Percentiles rank a stretch among this genome's conserved stretches.
Evolutionary conservation across 2,329 filamentous ascomycete genomes (phyloP).

Genomic region (Xylaria sp.): DNA sequence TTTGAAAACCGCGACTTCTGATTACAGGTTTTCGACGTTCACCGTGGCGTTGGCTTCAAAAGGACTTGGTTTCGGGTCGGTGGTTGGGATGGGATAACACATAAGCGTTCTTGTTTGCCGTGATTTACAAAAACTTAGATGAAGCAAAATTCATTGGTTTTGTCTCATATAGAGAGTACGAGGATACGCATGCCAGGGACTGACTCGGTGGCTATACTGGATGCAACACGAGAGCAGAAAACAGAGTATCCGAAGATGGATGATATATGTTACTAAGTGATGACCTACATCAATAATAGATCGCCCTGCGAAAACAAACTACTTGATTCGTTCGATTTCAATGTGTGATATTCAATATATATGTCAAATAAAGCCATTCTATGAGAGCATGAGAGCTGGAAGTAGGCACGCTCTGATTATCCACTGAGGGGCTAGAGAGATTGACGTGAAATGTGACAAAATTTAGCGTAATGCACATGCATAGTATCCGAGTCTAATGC

Average conservation of each 20-base stretch:
- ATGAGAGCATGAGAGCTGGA: neutral
- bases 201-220: neutral
- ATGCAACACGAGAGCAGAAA: constrained; percentile 5
- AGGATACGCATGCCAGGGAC: constrained; percentile 9
- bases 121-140: constrained; percentile 29
- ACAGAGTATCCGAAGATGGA: constrained; percentile 10
- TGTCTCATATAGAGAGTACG: constrained; percentile 13
- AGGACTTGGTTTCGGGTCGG: constrained; percentile 32
- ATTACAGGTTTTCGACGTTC: constrained; percentile 27
- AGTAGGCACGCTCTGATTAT: neutral
- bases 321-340: neutral
- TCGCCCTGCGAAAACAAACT: constrained; percentile 6
- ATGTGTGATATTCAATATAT: neutral
- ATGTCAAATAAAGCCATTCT: neutral
- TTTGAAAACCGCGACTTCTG: constrained; percentile 18
- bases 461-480: neutral
- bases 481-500: constrained; percentile 1
- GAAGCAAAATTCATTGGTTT: constrained; percentile 11
- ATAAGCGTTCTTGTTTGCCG: constrained; percentile 32
- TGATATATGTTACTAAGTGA: constrained; percentile 22
- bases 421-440: neutral
- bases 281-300: constrained; percentile 26
- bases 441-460: neutral
- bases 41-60: constrained; percentile 35
- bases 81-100: constrained; percentile 33